Evolutionary conservation across 2,329 filamentous ascomycete species (phyloP), one percentile per base, ranked within the genome.

Genomic region (Cladophialophora exuberans): DNA sequence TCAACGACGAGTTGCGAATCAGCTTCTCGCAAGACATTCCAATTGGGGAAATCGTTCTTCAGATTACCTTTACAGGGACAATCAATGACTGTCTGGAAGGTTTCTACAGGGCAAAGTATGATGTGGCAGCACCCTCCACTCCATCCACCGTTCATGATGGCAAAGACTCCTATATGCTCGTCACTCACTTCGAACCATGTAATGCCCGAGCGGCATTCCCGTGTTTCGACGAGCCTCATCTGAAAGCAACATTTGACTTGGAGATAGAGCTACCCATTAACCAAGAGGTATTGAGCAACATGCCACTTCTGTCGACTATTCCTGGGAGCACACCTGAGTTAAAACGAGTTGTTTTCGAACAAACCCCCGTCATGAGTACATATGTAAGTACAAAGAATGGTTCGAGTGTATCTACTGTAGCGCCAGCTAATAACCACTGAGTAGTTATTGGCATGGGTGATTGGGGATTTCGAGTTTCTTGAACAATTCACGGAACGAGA

Each of bases 391-490:
- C n/a, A n/a, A n/a, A n/a, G n/a, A n/a, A n/a, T 82, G 84, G 2
- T 97, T 97, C 64, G 89, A 94, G 67, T 85, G 81, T 50, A 91
- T n/a, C n/a, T n/a, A n/a, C n/a, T n/a, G n/a, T n/a, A n/a, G n/a
- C n/a, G n/a, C n/a, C 89, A 11, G 92, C 92, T 1, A 75, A 92
- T 65, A 97, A 96, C 92, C 94, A 89, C n/a, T 76, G 96, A 88
- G 73, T 82, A 87, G 78, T 83, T 97, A 25, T 78, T 95, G 22
- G 91, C 92, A 18, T 97, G 94, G 94, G 92, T 93, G 18, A 83
- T 97, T 59, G 94, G 94, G 55, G 93, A 99, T 72, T 97, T 99
- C 62, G 93, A 97, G 73, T 96, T 96, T 66, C 85, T 97, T 51
- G 94, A 99, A 76, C 89, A 88, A 49, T 88, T 89, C 69, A 99